Evolutionary conservation across 1,284 basidiomycete species (phyloP), one percentile per base, ranked within the genome.

Genomic region (Coniferiporia weirii): DNA sequence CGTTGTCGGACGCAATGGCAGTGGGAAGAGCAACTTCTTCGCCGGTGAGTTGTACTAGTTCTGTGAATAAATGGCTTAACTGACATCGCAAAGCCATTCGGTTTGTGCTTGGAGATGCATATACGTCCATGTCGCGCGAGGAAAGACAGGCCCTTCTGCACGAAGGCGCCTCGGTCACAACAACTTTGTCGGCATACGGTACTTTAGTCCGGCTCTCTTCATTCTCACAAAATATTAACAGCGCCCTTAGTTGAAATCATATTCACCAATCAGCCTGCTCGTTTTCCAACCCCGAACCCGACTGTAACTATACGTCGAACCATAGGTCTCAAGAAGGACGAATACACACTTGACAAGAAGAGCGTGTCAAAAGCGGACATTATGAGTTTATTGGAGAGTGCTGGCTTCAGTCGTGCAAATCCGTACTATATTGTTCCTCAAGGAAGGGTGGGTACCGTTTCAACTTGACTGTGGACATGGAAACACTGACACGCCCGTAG

Each of bases 381-480:
- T 22, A 95, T 96, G 92, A 95, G 92, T 68, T 77, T 98, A 17
- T 81, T 98, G 32, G 95, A 98, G 72, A 91, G 87, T 66, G 97
- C 97, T 0, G 96, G 97, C 1, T 99, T 99, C 76, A 95, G 91
- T 71, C 90, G 93, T 70, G 91, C 91, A 40, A 99, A 99, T 68
- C 97, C 97, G 0, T 99, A 99, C 74, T 99, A 99, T 70, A 99
- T 99, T 64, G 96, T 99, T 0, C 96, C 96, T 0, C 96, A 99
- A 77, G 96, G 96, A 61, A 79, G 96, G 57, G 94, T 95, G 67
- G 72, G 87, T 80, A n/a, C 8, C 17, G 32, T 54, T 3, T 5
- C 27, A 27, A 27, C 17, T 20, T 53, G 7, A 36, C 45, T 46
- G 3, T 8, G 15, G 17, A 57, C n/a, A 20, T 0, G 17, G 40